These are phyloP conservation scores for Dendrobium nobile DNA, from an alignment of 106 monocot species.

Conservation along the genomic window DNA sequence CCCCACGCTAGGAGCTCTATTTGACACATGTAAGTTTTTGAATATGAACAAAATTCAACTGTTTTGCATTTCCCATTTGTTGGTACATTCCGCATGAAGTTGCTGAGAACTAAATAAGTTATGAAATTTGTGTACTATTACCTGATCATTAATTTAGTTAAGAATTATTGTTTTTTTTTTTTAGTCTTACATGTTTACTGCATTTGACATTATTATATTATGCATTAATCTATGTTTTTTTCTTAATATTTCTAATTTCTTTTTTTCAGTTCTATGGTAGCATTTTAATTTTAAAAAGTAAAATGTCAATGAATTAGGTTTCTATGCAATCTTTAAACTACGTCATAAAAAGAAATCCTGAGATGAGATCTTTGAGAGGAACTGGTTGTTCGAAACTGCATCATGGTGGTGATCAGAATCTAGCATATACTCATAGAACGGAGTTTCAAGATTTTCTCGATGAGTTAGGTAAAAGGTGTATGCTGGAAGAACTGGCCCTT, in stretches of 20 bases:
- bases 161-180: too few relatives aligned
- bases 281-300: background rate
- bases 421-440: background rate
- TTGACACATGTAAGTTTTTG: too few relatives aligned
- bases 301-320: conserved; percentile 24
- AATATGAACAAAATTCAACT: too few relatives aligned
- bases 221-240: too few relatives aligned
- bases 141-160: too few relatives aligned
- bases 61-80: too few relatives aligned
- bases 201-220: background rate
- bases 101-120: too few relatives aligned
- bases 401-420: background rate
- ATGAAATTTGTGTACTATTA: too few relatives aligned
- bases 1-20: too few relatives aligned
- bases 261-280: background rate
- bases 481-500: conserved; percentile 61
- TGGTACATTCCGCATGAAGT: too few relatives aligned
- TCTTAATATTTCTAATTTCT: background rate
- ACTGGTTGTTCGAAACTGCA: conserved; percentile 42
- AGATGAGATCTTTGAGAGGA: conserved; percentile 43
- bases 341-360: conserved; percentile 41
- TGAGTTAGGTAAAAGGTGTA: conserved; percentile 22
- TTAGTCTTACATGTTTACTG: too few relatives aligned
- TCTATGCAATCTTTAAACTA: conserved; percentile 35
- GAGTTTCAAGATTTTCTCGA: conserved; percentile 20